Percentiles rank a stretch among this genome's conserved stretches.
phyloP scores from a whole-genome alignment of 2,329 filamentous ascomycete genomes.

The Fusarium sp. region DNA sequence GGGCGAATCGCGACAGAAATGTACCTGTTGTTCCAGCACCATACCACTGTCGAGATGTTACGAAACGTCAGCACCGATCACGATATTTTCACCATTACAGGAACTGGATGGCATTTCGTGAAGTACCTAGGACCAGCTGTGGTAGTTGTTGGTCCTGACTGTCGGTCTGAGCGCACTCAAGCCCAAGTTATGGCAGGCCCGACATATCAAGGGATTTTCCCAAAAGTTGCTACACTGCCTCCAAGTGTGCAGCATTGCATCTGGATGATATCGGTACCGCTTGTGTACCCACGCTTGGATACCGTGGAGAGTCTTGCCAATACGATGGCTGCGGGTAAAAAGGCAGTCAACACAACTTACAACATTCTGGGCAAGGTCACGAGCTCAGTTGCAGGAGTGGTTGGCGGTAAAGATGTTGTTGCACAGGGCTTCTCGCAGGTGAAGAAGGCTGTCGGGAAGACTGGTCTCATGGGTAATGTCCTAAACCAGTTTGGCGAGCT shows the following conservation, averaged over 20 bases:
- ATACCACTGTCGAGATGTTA: conserved; percentile 93
- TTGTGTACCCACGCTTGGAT: conserved; percentile 92
- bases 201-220: conserved; percentile 97
- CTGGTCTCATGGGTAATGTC: conserved; percentile 93
- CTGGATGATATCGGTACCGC: conserved; percentile 92
- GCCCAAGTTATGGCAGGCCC: conserved; percentile 94
- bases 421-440: conserved; percentile 93
- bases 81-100: conserved; percentile 96
- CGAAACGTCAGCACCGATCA: conserved; percentile 88
- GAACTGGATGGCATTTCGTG: conserved; percentile 98
- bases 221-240: conserved; percentile 90
- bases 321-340: conserved; percentile 94
- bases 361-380: conserved; percentile 96
- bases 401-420: conserved; percentile 93
- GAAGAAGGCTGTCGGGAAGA: conserved; percentile 96
- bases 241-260: conserved; percentile 96
- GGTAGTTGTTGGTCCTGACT: conserved; percentile 90
- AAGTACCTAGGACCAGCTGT: conserved; percentile 95
- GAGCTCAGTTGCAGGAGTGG: conserved; percentile 92
- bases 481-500: conserved; percentile 97
- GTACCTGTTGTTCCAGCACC: conserved; percentile 98
- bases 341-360: conserved; percentile 95
- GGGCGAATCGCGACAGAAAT: conserved; percentile 95
- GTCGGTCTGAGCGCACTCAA: conserved; percentile 89
- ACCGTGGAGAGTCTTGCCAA: conserved; percentile 91